These are phyloP conservation scores for Hypoxylon sp. DNA, from an alignment of 2,329 filamentous ascomycete species.

Conservation along the genomic window DNA sequence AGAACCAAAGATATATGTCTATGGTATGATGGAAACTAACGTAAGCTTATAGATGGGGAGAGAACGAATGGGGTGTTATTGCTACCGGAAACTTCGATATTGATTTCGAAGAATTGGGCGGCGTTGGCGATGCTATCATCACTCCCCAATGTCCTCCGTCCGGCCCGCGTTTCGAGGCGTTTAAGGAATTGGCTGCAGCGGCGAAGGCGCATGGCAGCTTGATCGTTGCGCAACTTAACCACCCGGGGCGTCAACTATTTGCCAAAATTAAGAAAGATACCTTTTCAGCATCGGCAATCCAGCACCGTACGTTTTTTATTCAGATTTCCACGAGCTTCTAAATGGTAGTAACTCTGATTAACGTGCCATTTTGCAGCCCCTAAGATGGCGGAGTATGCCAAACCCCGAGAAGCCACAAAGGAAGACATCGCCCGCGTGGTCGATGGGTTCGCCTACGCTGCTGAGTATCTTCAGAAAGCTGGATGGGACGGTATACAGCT, in stretches of 20 bases:
- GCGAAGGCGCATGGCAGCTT: conserved; percentile 72
- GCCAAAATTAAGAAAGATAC: conserved; percentile 55
- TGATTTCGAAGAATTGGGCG: conserved; percentile 71
- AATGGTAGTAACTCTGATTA: conserved; percentile 9
- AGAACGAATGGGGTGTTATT: conserved; percentile 69
- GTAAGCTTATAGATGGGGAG: conserved; percentile 65
- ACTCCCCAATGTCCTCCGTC: conserved; percentile 64
- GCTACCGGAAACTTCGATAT: conserved; percentile 76
- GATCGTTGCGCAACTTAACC: conserved; percentile 72
- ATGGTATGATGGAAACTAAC: conserved; percentile 6
- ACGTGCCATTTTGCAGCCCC: conserved; percentile 9
- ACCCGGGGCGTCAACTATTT: conserved; percentile 71
- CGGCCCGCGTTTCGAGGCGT: conserved; percentile 73
- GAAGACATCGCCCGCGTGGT: conserved; percentile 70
- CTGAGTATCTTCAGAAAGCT: conserved; percentile 71
- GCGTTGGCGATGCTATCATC: conserved; percentile 71
- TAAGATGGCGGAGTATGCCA: conserved; percentile 56
- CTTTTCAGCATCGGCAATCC: conserved; percentile 60
- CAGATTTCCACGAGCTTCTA: neutral
- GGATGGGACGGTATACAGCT: conserved; percentile 70
- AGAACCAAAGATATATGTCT: conserved; percentile 43
- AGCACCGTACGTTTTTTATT: conserved; percentile 47
- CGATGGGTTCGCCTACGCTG: conserved; percentile 71
- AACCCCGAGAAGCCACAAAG: conserved; percentile 67
- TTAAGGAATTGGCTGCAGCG: conserved; percentile 68